Evolutionary conservation across 2,329 filamentous ascomycete genomes (phyloP).

Genomic region (Cercospora zeae-maydis): DNA sequence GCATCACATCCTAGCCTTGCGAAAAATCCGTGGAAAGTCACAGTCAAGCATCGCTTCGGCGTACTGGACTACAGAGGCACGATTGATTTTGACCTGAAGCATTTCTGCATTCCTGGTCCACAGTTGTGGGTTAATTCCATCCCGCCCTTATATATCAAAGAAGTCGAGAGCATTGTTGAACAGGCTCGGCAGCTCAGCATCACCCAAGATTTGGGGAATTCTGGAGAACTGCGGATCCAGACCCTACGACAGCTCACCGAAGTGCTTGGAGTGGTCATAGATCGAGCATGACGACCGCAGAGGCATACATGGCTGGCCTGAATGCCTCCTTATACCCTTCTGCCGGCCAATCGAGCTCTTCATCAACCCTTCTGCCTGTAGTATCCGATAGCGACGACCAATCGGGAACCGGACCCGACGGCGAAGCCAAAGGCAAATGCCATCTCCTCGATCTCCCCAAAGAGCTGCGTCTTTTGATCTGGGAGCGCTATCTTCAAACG

Average conservation of each 20-base stretch:
- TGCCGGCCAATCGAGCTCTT: not conserved
- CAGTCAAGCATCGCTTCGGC: slow-evolving; percentile 19
- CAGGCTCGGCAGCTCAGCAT: not conserved
- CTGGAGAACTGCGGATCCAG: slow-evolving; percentile 9
- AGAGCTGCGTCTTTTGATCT: slow-evolving; percentile 11
- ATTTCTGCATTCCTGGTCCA: slow-evolving; percentile 13
- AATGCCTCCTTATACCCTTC: slow-evolving; percentile 2
- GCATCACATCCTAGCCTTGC: slow-evolving; percentile 1
- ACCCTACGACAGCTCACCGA: slow-evolving; percentile 14
- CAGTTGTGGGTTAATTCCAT: slow-evolving; percentile 18
- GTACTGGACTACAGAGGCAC: slow-evolving; percentile 18
- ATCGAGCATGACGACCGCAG: slow-evolving; percentile 5
- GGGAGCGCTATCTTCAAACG: slow-evolving; percentile 11
- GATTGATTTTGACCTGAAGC: slow-evolving; percentile 16
- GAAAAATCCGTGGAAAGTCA: slow-evolving; percentile 11
- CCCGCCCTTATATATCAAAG: slow-evolving; percentile 11
- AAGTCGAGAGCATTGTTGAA: slow-evolving; percentile 12
- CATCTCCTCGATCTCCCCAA: slow-evolving; percentile 8
- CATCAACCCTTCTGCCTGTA: not conserved
- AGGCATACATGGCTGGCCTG: not conserved
- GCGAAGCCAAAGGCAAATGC: not conserved
- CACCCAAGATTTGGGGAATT: not conserved
- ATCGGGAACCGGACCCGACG: too few relatives aligned
- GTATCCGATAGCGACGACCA: not conserved
- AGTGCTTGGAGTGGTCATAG: slow-evolving; percentile 13